Evolutionary conservation across 2,329 filamentous ascomycete genomes (phyloP).

Genomic region (Curvularia eragrostidis): DNA sequence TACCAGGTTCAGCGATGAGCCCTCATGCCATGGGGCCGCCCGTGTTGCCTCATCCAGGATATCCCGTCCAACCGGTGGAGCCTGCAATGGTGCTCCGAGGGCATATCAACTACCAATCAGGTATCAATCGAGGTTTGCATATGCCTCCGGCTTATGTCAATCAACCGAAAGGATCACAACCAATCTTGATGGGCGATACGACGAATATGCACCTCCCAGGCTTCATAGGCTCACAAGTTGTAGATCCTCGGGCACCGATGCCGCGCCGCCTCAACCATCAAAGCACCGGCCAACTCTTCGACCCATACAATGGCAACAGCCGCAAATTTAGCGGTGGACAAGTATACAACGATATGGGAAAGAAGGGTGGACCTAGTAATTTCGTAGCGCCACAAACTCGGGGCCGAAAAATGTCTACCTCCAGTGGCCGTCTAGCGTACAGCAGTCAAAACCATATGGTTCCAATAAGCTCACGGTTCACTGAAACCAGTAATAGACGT

Average conservation of each 20-base stretch:
- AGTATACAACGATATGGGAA: slow-evolving; percentile 17
- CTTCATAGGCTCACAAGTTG: slow-evolving; percentile 13
- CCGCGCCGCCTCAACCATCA: slow-evolving; percentile 14
- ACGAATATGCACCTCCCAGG: slow-evolving; percentile 34
- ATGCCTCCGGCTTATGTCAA: slow-evolving; percentile 23
- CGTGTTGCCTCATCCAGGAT: slow-evolving; percentile 17
- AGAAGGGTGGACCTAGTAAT: slow-evolving; percentile 21
- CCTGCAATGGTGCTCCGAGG: slow-evolving; percentile 15
- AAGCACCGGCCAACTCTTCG: slow-evolving; percentile 23
- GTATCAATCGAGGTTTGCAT: slow-evolving; percentile 14
- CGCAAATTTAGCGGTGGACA: slow-evolving; percentile 27
- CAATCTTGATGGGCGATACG: slow-evolving; percentile 36
- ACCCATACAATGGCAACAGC: slow-evolving; percentile 13
- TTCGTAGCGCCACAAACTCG: slow-evolving; percentile 22
- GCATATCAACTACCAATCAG: slow-evolving; percentile 21
- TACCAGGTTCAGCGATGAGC: slow-evolving; percentile 14
- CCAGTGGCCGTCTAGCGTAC: slow-evolving; percentile 19
- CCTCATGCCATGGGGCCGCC: slow-evolving; percentile 22
- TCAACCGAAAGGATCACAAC: slow-evolving; percentile 17
- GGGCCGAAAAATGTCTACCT: slow-evolving; percentile 32
- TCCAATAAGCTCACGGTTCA: slow-evolving; percentile 8
- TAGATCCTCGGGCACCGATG: slow-evolving; percentile 18
- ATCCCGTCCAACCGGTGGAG: slow-evolving; percentile 22
- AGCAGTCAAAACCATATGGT: slow-evolving; percentile 18
- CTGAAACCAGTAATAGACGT: not conserved